Evolutionary conservation across 352 stramenopile genomes (phyloP), one percentile per base, ranked within the genome.

Genomic region (Pythium volutum): DNA sequence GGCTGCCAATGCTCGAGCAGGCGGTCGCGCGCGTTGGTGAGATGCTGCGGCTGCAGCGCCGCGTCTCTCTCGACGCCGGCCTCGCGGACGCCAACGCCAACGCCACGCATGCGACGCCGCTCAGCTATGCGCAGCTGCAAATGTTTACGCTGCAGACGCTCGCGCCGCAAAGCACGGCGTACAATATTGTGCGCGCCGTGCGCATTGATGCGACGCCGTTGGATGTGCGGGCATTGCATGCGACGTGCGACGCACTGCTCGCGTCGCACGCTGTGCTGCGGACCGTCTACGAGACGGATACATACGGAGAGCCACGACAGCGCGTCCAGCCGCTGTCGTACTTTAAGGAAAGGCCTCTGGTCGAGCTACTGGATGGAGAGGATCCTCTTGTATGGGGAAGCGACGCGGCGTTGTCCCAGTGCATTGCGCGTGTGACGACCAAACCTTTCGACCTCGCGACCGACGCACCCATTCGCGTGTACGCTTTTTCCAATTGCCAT

Each of bases 81-180:
- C 18, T 71, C 23, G 56, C 31, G 8, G 31, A 36, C 6, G n/a
- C n/a, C 52, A 1, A 7, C 3, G 2, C 36, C 52, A 33, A 15
- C 29, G 4, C 12, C 31, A 11, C 31, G 6, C 31, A 36, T 14
- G 54, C 58, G 22, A 52, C 48, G 20, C 56, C 53, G 26, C 53
- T 85, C 51, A 84, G 74, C 48, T 88, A 82, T 46, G 43, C 74
- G 23, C 76, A 86, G 57, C 49, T 84, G 58, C 76, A 88, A 31
- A 86, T 88, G 76, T 73, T 82, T 38, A 75, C 76, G 47, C 52
- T 88, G 46, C 73, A 86, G 50, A 62, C 58, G 33, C 48, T 86
- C 26, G 55, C 72, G 10, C 75, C 76, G 0, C 39, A 49, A 3
- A 84, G 75, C 47, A 77, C 76, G 5, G 65, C 76, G 23, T 88